Evolutionary conservation across 106 monocot species (phyloP), one percentile per base, ranked within the genome.

Genomic region (Narthecium ossifragum): DNA sequence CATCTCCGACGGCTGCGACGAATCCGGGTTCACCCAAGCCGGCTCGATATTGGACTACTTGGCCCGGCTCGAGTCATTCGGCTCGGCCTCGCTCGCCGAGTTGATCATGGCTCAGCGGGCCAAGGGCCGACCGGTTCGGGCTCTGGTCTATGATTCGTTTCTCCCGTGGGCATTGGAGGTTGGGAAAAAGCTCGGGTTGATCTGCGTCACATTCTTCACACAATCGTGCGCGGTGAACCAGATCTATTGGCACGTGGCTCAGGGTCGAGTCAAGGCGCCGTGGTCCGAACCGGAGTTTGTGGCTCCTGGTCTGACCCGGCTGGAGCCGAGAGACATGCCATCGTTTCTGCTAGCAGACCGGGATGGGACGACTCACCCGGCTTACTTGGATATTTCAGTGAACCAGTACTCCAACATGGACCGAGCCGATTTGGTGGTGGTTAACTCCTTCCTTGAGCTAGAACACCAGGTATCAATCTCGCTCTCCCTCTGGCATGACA

Each of bases 1-100:
- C 11, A 73, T 85, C 60, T 90, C 90, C 30, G 90, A 90, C 52
- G 85, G 90, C 31, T 90, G 67, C 70, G 90, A 90, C 59, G 27
- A 43, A 0, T 70, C 34, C 28, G 78, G 85, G 25, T 51, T 53
- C 51, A 8, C 15, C 2, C n/a, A 51, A 20, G 69, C 60, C 8
- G 7, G 0, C 28, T 34, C 8, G 50, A 22, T 69, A 31, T 7
- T 46, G 0, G 59, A 15, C 30, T 85, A 90, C 80, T 47, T 90
- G 2, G 39, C 40, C 46, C 62, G 73, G 43, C 45, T 85, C 30
- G 64, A 78, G 48, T 62, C 34, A 7, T 18, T 29, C 56, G 81
- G 85, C 14, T 55, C 85, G 9, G 26, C 37, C 24, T 38, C 78
- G 18, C 49, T 81, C 0, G 29, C 2, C 21, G 55, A 54, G 3